Percentiles rank a stretch among this genome's conserved stretches.
phyloP scores from a whole-genome alignment of 805 yeast species.

The Nakazawaea molendinolei region DNA sequence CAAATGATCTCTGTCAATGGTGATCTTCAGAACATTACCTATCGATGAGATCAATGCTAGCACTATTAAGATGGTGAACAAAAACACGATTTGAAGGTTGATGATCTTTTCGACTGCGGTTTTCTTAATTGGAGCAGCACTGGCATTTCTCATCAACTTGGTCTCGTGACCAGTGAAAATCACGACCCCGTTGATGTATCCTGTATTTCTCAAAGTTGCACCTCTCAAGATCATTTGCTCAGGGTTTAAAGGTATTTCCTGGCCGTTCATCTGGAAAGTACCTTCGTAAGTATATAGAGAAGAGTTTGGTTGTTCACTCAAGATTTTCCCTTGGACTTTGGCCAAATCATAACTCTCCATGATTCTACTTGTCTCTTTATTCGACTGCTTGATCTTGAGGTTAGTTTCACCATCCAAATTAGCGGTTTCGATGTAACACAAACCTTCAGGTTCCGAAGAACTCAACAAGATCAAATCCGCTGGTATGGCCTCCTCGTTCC shows the following conservation, averaged over 20 bases:
- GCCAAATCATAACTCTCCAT: conserved; percentile 59
- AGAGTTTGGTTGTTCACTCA: conserved; percentile 91
- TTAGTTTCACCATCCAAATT: conserved; percentile 98
- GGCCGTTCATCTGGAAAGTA: conserved; percentile 53
- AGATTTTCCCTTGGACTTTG: conserved; percentile 48
- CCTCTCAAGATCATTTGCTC: conserved; percentile 92
- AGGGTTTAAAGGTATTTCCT: conserved; percentile 69
- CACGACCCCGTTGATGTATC: conserved; percentile 91
- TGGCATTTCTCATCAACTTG: conserved; percentile 95
- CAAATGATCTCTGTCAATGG: conserved; percentile 44
- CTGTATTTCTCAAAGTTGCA: conserved; percentile 90
- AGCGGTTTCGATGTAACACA: conserved; percentile 96
- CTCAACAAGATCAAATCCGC: conserved; percentile 83
- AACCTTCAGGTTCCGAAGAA: conserved; percentile 96
- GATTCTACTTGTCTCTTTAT: conserved; percentile 65
- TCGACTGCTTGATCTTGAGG: conserved; percentile 87
- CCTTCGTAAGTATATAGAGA: conserved; percentile 95
- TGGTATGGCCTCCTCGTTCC: conserved; percentile 86
- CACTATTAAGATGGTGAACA: conserved; percentile 72
- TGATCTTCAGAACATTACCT: conserved; percentile 76
- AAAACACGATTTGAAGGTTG: conserved; percentile 83
- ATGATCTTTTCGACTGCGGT: conserved; percentile 96
- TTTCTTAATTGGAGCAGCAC: conserved; percentile 95
- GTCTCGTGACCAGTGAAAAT: conserved; percentile 98
- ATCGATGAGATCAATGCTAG: conserved; percentile 75